Conservation (phyloP, 75 land plant species). For the Sequoiadendron giganteum region DNA sequence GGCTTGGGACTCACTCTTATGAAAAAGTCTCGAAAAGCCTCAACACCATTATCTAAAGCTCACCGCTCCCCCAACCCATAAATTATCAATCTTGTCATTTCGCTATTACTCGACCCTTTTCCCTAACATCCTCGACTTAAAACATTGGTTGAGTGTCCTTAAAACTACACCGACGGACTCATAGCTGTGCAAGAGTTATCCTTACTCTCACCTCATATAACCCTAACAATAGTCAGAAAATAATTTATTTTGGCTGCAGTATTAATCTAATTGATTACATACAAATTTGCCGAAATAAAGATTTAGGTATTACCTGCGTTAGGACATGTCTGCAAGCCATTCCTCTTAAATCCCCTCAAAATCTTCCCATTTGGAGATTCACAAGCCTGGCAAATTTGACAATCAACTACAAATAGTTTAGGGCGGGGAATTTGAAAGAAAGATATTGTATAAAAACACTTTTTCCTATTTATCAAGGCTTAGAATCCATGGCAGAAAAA, state of each 20-base stretch:
- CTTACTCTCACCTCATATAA: not conserved
- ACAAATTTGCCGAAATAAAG: not conserved
- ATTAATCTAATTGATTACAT: not conserved
- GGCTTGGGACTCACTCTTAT: not conserved
- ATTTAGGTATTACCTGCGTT: not conserved
- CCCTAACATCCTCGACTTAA: no score
- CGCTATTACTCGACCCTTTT: not conserved
- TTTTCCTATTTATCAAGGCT: not conserved
- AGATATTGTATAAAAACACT: not conserved
- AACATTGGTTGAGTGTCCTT: no score
- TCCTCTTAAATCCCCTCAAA: not conserved
- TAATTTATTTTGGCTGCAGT: not conserved
- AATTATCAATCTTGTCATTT: not conserved
- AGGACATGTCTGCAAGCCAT: conserved; percentile 13
- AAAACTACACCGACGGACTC: not conserved
- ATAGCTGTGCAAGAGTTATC: not conserved
- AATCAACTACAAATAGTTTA: not conserved
- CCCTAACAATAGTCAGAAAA: not conserved
- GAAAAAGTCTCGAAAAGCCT: not conserved
- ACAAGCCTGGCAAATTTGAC: not conserved
- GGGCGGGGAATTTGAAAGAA: not conserved
- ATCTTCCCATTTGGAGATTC: not conserved
- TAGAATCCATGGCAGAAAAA: not conserved
- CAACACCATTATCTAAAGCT: no score
- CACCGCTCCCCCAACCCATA: not conserved